phyloP scores from a whole-genome alignment of 768 basidiomycete genomes.

The Cystobasidium onofrii region DNA sequence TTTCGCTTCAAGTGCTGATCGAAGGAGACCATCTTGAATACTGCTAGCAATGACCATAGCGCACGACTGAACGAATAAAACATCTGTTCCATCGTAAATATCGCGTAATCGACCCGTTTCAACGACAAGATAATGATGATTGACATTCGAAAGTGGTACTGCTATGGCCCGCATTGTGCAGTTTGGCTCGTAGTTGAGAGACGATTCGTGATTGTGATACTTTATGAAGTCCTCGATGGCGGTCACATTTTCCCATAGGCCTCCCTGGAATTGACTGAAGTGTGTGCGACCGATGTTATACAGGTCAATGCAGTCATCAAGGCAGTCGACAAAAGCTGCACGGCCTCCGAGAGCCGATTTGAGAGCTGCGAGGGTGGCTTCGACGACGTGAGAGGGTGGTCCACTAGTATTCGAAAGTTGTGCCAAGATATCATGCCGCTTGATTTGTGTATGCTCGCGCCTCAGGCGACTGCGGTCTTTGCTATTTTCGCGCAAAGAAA shows the following conservation, averaged over 20 bases:
- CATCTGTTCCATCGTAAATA: slow-evolving; percentile 10
- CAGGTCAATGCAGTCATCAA: not conserved
- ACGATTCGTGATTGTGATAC: not conserved
- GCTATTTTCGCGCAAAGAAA: not conserved
- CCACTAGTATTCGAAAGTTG: not conserved
- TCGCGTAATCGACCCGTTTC: not conserved
- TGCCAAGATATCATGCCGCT: not conserved
- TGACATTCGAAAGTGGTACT: not conserved
- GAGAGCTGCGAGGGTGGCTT: not conserved
- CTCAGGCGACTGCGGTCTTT: not conserved
- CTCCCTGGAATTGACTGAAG: not conserved
- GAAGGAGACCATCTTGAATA: slow-evolving; percentile 8
- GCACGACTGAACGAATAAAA: slow-evolving; percentile 16
- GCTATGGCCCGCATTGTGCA: slow-evolving; percentile 3
- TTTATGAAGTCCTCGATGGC: not conserved
- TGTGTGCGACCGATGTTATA: not conserved
- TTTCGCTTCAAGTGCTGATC: slow-evolving; percentile 9
- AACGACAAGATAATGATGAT: not conserved
- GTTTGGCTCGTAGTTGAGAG: not conserved
- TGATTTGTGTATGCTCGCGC: not conserved
- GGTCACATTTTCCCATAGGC: slow-evolving; percentile 4
- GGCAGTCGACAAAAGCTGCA: not conserved
- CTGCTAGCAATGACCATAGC: not conserved
- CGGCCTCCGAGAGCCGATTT: not conserved
- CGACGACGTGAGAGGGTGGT: not conserved